These are phyloP conservation scores for Kurtzmaniella natalensis DNA, from an alignment of 1,139 yeast genomes.

Conservation along the genomic window DNA sequence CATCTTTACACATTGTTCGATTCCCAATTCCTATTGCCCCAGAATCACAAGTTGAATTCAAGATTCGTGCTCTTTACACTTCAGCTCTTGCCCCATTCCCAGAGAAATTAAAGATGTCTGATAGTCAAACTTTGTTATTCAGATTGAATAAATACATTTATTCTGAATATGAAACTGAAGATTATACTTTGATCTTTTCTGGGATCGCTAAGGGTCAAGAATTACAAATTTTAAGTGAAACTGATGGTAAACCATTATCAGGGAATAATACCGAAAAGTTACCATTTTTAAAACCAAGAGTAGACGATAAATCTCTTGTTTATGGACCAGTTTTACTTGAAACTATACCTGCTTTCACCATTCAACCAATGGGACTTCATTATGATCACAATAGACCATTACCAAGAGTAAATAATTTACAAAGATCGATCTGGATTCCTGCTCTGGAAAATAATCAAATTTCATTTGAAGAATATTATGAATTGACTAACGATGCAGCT, in stretches of 20 bases:
- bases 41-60: conserved; percentile 46
- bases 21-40: conserved; percentile 69
- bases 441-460: conserved; percentile 36
- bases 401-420: conserved; percentile 52
- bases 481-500: conserved; percentile 75
- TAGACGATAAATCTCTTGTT: conserved; percentile 37
- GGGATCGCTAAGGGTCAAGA: conserved; percentile 50
- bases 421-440: conserved; percentile 74
- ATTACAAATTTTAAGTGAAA: conserved; percentile 27
- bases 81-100: conserved; percentile 60
- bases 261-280: conserved; percentile 10
- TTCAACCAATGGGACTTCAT: conserved; percentile 48
- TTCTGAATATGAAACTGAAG: conserved; percentile 58
- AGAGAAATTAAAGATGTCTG: conserved; percentile 53
- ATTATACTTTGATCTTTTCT: conserved; percentile 45
- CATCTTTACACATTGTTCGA: conserved; percentile 43
- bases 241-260: conserved; percentile 3
- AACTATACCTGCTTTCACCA: conserved; percentile 45
- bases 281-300: conserved; percentile 27
- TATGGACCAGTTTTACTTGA: conserved; percentile 52
- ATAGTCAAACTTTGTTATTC: conserved; percentile 56
- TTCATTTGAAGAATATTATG: conserved; percentile 78
- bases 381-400: conserved; percentile 70
- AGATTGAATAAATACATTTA: conserved; percentile 54
- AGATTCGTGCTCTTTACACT: conserved; percentile 51